These are phyloP conservation scores for Cupressus sempervirens DNA, from an alignment of 75 land plant genomes.

Conservation along the genomic window DNA sequence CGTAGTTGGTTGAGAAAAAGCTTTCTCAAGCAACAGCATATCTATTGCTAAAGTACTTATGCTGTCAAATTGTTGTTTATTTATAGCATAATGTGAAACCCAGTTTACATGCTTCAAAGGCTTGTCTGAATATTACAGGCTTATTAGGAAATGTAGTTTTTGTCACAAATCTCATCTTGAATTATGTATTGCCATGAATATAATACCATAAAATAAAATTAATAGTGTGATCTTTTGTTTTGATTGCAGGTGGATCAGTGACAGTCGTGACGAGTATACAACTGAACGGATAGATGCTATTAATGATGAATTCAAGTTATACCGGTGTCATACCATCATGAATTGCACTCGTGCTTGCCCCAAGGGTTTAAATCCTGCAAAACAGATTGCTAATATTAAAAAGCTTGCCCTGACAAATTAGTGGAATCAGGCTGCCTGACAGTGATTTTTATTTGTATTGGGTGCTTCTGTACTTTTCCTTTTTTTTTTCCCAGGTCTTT, in stretches of 20 bases:
- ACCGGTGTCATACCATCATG: constrained; percentile 82
- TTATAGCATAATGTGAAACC: not conserved
- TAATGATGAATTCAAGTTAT: constrained; percentile 71
- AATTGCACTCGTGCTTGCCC: constrained; percentile 87
- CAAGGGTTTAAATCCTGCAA: constrained; percentile 82
- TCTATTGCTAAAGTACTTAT: not conserved
- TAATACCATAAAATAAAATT: not conserved
- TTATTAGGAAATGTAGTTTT: not conserved
- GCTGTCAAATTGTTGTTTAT: not conserved
- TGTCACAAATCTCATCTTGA: not conserved
- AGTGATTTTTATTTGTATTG: not conserved
- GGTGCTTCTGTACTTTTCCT: not conserved
- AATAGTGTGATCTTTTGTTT: constrained; percentile 8
- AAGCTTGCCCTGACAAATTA: constrained; percentile 15
- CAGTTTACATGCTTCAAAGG: not conserved
- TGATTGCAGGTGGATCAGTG: constrained; percentile 71
- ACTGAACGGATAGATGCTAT: constrained; percentile 69
- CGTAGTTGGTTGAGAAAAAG: too few species aligned
- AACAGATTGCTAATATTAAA: constrained; percentile 64
- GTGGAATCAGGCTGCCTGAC: not conserved
- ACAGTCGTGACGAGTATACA: constrained; percentile 86
- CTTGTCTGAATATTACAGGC: not conserved
- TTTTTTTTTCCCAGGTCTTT: not conserved
- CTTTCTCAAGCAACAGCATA: not conserved
- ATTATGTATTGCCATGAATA: not conserved